Percentiles rank a stretch among this genome's conserved stretches.
Evolutionary conservation across 202 grass and related monocot species (phyloP).

Genomic region (Musa balbisiana): DNA sequence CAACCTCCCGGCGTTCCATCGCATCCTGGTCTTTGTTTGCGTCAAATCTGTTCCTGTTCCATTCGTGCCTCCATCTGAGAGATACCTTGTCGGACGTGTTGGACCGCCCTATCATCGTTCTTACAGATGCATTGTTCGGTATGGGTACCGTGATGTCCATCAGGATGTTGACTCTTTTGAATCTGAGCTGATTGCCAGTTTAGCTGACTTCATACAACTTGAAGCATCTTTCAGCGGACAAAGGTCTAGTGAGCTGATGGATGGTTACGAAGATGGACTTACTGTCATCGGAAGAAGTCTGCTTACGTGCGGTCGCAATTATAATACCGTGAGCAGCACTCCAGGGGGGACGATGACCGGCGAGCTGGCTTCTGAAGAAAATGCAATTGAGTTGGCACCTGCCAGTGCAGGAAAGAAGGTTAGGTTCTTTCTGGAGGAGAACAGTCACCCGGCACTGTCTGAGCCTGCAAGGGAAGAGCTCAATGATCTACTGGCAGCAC

Average conservation of each 20-base stretch:
- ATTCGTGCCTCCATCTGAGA: conserved; percentile 6
- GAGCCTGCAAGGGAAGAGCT: conserved; percentile 62
- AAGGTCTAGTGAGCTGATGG: not conserved
- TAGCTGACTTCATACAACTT: conserved; percentile 2
- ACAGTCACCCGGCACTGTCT: conserved; percentile 40
- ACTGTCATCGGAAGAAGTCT: conserved; percentile 20
- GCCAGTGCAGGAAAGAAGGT: conserved; percentile 39
- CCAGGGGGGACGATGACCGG: not conserved
- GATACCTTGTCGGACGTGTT: conserved; percentile 12
- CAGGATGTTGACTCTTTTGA: conserved; percentile 12
- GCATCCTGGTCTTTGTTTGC: conserved; percentile 11
- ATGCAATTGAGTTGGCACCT: conserved; percentile 22
- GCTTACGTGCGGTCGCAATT: conserved; percentile 20
- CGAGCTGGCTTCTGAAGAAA: not conserved
- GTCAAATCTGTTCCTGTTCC: conserved; percentile 12
- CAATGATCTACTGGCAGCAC: conserved; percentile 46
- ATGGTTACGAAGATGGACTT: conserved; percentile 12
- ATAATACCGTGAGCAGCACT: conserved; percentile 25
- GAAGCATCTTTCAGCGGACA: not conserved
- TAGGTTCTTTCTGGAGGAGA: conserved; percentile 59
- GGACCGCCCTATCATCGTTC: conserved; percentile 10
- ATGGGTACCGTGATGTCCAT: conserved; percentile 14
- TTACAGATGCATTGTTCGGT: conserved; percentile 9
- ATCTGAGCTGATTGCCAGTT: not conserved
- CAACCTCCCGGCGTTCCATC: conserved; percentile 12